Evolutionary conservation across 2,329 filamentous ascomycete species (phyloP).

Genomic region (Lachnellula subtilissima): DNA sequence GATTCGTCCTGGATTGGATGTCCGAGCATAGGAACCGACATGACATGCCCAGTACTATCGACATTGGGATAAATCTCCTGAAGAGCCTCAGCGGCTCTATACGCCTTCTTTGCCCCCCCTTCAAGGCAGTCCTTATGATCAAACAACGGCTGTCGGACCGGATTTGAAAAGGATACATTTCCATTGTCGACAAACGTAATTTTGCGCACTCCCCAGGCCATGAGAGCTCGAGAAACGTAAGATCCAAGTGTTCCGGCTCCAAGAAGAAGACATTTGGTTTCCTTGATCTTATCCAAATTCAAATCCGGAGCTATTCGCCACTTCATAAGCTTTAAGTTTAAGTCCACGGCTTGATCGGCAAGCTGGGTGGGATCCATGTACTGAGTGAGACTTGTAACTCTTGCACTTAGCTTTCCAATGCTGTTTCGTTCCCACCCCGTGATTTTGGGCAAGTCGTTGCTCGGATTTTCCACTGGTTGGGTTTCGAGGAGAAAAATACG

Average conservation of each 20-base stretch:
- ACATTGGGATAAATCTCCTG: conserved; percentile 88
- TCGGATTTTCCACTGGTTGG: conserved; percentile 22
- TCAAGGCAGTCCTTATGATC: conserved; percentile 82
- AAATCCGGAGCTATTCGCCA: conserved; percentile 91
- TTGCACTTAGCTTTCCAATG: conserved; percentile 70
- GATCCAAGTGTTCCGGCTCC: conserved; percentile 91
- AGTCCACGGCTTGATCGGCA: conserved; percentile 89
- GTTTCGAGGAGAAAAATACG: conserved; percentile 57
- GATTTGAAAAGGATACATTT: conserved; percentile 90
- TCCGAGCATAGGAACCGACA: conserved; percentile 93
- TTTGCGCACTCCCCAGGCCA: conserved; percentile 93
- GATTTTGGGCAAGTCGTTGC: conserved; percentile 69
- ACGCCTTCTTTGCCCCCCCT: conserved; percentile 80
- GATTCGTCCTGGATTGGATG: conserved; percentile 75
- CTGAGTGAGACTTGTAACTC: conserved; percentile 77
- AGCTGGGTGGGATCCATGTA: conserved; percentile 88
- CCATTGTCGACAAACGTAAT: conserved; percentile 97
- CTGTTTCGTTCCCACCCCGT: conserved; percentile 92
- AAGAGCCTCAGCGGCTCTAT: conserved; percentile 72
- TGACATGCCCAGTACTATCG: conserved; percentile 69
- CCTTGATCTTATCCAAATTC: conserved; percentile 82
- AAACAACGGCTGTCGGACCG: conserved; percentile 90
- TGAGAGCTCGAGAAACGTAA: conserved; percentile 85
- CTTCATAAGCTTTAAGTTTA: conserved; percentile 98
- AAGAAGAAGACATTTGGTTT: conserved; percentile 82